Evolutionary conservation across 768 basidiomycete genomes (phyloP).

Genomic region (Pisolithus orientalis): DNA sequence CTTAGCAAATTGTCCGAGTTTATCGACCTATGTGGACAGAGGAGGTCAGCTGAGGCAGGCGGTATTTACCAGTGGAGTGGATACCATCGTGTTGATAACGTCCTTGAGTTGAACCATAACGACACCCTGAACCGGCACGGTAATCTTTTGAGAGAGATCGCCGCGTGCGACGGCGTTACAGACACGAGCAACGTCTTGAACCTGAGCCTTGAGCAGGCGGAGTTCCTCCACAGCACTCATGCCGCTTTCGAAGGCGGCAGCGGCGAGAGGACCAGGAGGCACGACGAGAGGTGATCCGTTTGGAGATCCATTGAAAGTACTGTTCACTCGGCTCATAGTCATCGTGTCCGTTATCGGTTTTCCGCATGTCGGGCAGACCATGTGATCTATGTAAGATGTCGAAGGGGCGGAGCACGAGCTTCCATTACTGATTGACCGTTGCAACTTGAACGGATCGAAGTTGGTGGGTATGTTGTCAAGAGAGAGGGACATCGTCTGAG

Average conservation of each 20-base stretch:
- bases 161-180: constrained; percentile 77
- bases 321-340: constrained; percentile 26
- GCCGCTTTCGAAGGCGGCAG: constrained; percentile 51
- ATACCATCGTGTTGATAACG: constrained; percentile 65
- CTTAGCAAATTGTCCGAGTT: constrained; percentile 82
- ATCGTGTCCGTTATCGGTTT: constrained; percentile 41
- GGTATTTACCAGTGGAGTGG: neutral
- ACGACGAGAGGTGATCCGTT: constrained; percentile 39
- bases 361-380: constrained; percentile 52
- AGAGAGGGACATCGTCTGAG: constrained; percentile 43
- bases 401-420: constrained; percentile 40
- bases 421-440: constrained; percentile 24
- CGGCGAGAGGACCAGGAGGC: constrained; percentile 49
- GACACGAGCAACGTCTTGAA: constrained; percentile 74
- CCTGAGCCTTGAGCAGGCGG: constrained; percentile 74
- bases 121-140: constrained; percentile 69
- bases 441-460: constrained; percentile 30
- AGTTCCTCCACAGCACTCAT: constrained; percentile 75
- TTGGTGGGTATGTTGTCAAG: constrained; percentile 42
- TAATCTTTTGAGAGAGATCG: constrained; percentile 73
- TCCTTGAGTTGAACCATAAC: constrained; percentile 81
- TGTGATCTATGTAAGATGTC: constrained; percentile 34
- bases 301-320: constrained; percentile 20
- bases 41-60: constrained; percentile 8
- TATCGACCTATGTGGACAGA: constrained; percentile 43